Evolutionary conservation across 108 stramenopile species (phyloP), one percentile per base, ranked within the genome.

Genomic region (Stephanodiscus triporus): DNA sequence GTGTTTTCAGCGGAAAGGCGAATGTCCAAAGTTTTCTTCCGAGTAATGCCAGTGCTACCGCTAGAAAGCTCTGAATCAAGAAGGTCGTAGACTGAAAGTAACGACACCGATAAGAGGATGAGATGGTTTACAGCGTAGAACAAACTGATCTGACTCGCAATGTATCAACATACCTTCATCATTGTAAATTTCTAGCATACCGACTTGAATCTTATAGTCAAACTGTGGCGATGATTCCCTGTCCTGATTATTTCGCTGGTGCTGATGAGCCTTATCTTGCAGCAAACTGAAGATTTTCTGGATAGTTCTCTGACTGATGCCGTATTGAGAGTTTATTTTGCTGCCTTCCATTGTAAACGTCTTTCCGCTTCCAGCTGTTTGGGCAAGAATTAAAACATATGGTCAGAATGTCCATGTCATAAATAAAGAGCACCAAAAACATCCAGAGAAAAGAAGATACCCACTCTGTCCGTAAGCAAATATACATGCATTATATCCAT

Each of bases 401-500:
- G 2, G 9, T 61, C 26, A 57, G 27, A 24, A 24, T 14, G 24
- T 62, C 58, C 19, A 17, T 14, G 14, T 26, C 20, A 57, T 17
- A 40, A 56, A 43, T 34, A 56, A 49, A 20, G 40, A 63, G 23
- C 58, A 59, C 5, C 5, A 16, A 63, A 62, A 27, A 42, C 17
- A 42, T 16, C 14, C 27, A 10, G 17, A 59, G 42, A 23, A 66
- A 0, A 51, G n/a, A 66, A 13, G 9, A 26, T 40, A 66, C 65
- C 16, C 11, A 50, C 65, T 97, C 77, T 98, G 97, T 9, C 97
- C 98, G 64, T 99, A 99, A n/a, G 99, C 99, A 75, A 99, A 99
- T 57, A 99, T 98, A 78, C 98, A 99, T 13, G 96, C 96, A 77
- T 98, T 98, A 86, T 90, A 99, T 45, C 99, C 99, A 81, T 99